Conservation (phyloP, 306 rosid genomes). For the Castanea mollissima region DNA sequence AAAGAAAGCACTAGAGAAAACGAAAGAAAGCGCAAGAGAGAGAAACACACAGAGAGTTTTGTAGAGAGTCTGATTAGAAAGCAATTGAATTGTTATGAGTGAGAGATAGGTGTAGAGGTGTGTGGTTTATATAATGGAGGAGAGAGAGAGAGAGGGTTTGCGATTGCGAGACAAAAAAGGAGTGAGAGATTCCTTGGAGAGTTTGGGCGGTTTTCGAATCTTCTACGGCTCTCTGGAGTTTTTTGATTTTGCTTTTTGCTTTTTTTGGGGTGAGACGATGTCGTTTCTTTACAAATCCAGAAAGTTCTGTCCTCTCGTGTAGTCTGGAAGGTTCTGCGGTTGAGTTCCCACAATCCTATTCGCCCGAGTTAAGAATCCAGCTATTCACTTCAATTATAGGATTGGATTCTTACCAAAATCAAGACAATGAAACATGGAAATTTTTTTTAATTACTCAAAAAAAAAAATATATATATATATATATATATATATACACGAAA, state of each 20-base stretch:
- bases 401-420: no score
- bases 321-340: constrained; percentile 14
- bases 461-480: no score
- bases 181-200: not conserved
- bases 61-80: not conserved
- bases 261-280: not conserved
- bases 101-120: accelerated
- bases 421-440: no score
- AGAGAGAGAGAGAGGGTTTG: not conserved
- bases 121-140: constrained; percentile 4
- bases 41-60: not conserved
- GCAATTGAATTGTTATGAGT: no score
- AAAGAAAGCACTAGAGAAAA: not conserved
- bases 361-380: not conserved
- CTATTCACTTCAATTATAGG: no score
- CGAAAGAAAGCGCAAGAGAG: not conserved
- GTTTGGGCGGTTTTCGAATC: constrained; percentile 30
- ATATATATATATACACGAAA: no score
- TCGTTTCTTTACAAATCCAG: not conserved
- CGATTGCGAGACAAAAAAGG: not conserved
- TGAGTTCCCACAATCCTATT: not conserved
- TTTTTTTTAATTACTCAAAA: no score
- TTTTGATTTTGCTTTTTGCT: not conserved
- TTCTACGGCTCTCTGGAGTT: constrained; percentile 43
- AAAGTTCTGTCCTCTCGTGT: not conserved